phyloP scores from a whole-genome alignment of 108 stramenopile species.

The Nitzschia sp. region DNA sequence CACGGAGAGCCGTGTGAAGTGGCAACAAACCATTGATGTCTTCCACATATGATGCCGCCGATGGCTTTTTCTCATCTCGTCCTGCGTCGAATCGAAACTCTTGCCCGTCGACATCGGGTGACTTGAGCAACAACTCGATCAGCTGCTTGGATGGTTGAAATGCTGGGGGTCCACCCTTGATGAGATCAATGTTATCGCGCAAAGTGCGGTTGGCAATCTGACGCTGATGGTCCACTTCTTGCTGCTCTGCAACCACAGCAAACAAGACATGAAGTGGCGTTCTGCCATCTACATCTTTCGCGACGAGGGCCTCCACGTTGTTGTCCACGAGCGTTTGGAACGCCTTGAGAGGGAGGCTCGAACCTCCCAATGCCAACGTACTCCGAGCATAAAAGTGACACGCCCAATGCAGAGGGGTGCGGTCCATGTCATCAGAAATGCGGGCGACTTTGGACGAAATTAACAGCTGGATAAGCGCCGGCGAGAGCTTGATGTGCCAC shows the following conservation, averaged over 20 bases:
- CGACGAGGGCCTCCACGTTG: slow-evolving; percentile 40
- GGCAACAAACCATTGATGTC: slow-evolving; percentile 46
- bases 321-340: slow-evolving; percentile 46
- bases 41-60: slow-evolving; percentile 40
- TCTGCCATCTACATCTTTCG: slow-evolving; percentile 28
- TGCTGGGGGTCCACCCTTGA: slow-evolving; percentile 30
- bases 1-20: slow-evolving; percentile 46
- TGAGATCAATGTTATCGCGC: slow-evolving; percentile 29
- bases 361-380: neutral
- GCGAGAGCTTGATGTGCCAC: slow-evolving; percentile 33
- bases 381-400: slow-evolving; percentile 35
- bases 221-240: slow-evolving; percentile 32
- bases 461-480: slow-evolving; percentile 34
- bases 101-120: slow-evolving; percentile 36
- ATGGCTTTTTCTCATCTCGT: neutral
- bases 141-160: slow-evolving; percentile 41
- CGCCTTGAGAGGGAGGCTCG: slow-evolving; percentile 31
- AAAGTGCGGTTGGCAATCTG: slow-evolving; percentile 21
- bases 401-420: slow-evolving; percentile 62
- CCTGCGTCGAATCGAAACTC: slow-evolving; percentile 22
- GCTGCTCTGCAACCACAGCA: slow-evolving; percentile 22
- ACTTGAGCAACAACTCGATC: slow-evolving; percentile 46
- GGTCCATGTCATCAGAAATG: slow-evolving; percentile 32
- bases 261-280: slow-evolving; percentile 59
- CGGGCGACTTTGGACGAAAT: slow-evolving; percentile 45